Base-by-base conservation (phyloP, 148 eudicot genomes). In the Rhododendron simsii region DNA sequence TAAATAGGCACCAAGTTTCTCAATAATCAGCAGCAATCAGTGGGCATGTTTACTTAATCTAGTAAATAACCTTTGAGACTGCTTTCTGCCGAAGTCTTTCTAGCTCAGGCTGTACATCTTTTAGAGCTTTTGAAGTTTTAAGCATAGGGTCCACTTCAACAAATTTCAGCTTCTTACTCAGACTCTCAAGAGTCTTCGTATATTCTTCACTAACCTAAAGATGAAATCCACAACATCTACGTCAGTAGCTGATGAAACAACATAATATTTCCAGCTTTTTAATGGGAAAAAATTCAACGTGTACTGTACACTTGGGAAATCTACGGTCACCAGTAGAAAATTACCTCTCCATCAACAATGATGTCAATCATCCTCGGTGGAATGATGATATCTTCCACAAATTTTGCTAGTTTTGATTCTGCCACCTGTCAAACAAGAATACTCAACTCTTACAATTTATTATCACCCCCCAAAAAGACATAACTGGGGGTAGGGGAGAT, bases 1-100 rank as follows among this genome's bases (percentile, higher is more conserved):
- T 30, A 71, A 13, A 3, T 71, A 30, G 76, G 41, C 76, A 71
- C 7, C 76, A 71, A 71, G 39, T 71, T 71, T 33, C 76, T 71
- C 39, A 13, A 33, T 71, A 33, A 30, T 71, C 20, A 30, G 41
- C 35, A 61, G 41, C 26, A 21, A 82, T 11, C 51, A 82, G 65
- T 30, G 75, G 51, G 61, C 37, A 50, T 37, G 51, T 63, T 35
- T 81, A 81, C 50, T 82, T 39, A 61, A 39, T 82, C 33, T 53
- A 82, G 20, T 55, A 20, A 82, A 81, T 30, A 82, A 97, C 99
- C 98, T 95, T 97, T 41, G 98, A 93, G 87, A 97, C 91, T 81
- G 99, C 99, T 91, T 97, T 97, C 88, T 95, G 98, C 83, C 98
- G 93, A 88, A 97, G 98, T 86, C 90, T 95, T 91, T 97, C 99